Evolutionary conservation across 345 rosid genomes (phyloP), one percentile per base, ranked within the genome.

Genomic region (Odontarrhena argentea): DNA sequence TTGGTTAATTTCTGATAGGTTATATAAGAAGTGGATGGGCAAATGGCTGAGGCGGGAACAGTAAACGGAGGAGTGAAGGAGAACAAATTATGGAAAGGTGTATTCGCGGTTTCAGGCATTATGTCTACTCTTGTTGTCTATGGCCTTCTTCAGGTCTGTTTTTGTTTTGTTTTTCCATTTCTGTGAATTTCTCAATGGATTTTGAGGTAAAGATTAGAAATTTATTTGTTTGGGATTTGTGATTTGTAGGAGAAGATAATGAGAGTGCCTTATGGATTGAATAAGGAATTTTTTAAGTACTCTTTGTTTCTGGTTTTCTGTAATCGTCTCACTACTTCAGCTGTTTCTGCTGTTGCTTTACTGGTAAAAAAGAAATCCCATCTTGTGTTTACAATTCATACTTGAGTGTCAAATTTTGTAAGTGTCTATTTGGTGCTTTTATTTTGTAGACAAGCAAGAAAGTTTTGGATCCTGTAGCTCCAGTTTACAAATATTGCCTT

Each of bases 41-140:
- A 44, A 44, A 91, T 91, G 97, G 90, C 90, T 44, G 92, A 85
- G 63, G 63, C 84, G 61, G 74, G 63, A 32, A 15, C 81, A 36
- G 59, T 66, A 67, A 63, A 61, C 36, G 79, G 50, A 42, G 78
- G 54, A 42, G 78, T 75, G 70, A 81, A 74, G 68, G 85, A 79
- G 73, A 78, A 68, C 79, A 86, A 78, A 76, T 32, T 87, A 67
- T 82, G 89, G 88, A 86, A 86, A 83, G 91, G 84, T 46, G 69
- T 83, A 40, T 82, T 93, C 32, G 96, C 97, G 2, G 95, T 89
- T 32, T 30, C 77, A 37, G 97, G 98, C 68, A 89, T 92, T 83
- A 87, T 92, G 97, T 74, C 74, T 59, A 87, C 98, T 70, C 98
- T 92, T 61, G 98, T 92, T 54, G 79, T 89, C 81, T 92, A 92